Percentiles rank a stretch among this genome's conserved stretches.
Conservation (phyloP, 305 asterid genomes). For the Salvia sclarea region DNA sequence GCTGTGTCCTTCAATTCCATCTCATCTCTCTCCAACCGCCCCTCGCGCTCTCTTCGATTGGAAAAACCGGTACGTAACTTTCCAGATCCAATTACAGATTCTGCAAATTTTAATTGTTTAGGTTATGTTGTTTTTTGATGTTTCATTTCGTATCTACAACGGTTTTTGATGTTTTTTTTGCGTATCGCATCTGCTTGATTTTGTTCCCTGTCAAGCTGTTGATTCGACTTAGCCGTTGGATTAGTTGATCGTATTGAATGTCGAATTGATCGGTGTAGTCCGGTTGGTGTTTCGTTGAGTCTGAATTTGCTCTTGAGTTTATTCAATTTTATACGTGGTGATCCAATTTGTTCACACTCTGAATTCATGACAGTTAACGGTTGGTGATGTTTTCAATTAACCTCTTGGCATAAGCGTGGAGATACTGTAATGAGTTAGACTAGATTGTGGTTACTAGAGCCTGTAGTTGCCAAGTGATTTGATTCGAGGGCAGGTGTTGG, state of each 20-base stretch:
- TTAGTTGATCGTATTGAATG: conserved; percentile 20
- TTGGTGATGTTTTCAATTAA: conserved; percentile 12
- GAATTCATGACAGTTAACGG: conserved; percentile 9
- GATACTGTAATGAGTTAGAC: conserved; percentile 2
- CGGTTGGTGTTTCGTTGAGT: background rate
- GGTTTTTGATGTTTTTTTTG: conserved; percentile 6
- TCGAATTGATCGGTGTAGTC: background rate
- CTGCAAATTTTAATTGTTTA: conserved; percentile 19
- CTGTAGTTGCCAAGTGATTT: conserved; percentile 7
- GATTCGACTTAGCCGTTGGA: background rate
- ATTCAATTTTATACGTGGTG: conserved; percentile 18
- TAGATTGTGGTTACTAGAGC: conserved; percentile 4
- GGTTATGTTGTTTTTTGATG: background rate
- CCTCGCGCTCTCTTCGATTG: conserved; percentile 34
- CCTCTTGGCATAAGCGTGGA: background rate
- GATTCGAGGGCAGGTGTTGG: background rate
- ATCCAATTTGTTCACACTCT: conserved; percentile 28
- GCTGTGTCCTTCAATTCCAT: conserved; percentile 29
- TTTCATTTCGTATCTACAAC: background rate
- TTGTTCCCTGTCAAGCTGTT: conserved; percentile 2
- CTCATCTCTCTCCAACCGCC: conserved; percentile 35
- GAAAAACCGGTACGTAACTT: conserved; percentile 38
- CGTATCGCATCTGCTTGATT: conserved; percentile 27
- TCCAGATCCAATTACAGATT: conserved; percentile 44
- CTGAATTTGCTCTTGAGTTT: conserved; percentile 23